phyloP scores from a whole-genome alignment of 257 asterid genomes.

The Solanum boliviense region DNA sequence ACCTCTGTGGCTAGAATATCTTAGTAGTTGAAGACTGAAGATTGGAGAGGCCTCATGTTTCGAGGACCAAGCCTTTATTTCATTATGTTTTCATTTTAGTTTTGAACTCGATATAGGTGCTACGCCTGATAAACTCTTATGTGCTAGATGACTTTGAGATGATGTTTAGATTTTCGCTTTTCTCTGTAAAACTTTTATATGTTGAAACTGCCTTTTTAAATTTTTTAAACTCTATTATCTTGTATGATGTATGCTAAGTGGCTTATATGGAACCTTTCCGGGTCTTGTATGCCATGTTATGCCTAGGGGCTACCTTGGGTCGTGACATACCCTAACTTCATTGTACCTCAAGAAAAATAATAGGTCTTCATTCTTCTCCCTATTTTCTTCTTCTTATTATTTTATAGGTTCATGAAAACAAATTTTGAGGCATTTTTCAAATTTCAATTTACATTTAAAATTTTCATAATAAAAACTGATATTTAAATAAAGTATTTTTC shows the following conservation, averaged over 20 bases:
- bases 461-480: neutral
- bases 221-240: neutral
- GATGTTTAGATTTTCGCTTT: neutral
- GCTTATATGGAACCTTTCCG: no score
- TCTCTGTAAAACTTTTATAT: neutral
- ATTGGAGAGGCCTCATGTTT: neutral
- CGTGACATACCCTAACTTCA: no score
- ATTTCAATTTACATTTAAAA: neutral
- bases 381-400: neutral
- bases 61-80: neutral
- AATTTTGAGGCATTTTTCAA: neutral
- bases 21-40: neutral
- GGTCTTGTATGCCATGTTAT: no score
- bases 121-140: neutral
- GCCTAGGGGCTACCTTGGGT: no score
- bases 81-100: neutral
- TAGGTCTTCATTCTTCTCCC: no score
- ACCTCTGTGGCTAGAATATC: neutral
- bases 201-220: neutral
- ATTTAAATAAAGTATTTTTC: neutral
- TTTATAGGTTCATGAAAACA: neutral
- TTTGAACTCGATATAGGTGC: neutral
- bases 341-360: no score
- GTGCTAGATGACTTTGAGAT: neutral
- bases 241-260: neutral